Evolutionary conservation across 306 rosid species (phyloP), one percentile per base, ranked within the genome.

Genomic region (Rosa multiflora): DNA sequence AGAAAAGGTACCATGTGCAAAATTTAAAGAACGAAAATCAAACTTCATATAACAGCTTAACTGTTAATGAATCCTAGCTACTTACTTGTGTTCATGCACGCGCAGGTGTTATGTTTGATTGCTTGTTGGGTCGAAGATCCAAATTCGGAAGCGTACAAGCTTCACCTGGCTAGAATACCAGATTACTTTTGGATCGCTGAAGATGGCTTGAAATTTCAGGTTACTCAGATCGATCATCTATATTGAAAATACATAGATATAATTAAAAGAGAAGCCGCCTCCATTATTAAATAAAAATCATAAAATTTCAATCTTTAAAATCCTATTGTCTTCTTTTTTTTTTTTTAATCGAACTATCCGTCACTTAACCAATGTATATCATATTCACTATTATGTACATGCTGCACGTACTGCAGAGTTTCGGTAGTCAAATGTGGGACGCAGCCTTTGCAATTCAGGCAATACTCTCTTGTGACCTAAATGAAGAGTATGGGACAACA

Each of bases 131-230:
- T 83, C 64, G 93, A 89, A 75, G 91, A 89, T 59, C 90, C 94
- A 5, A 69, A 86, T 69, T 88, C 92, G 20, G 91, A 93, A 74
- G 94, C 91, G 21, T 89, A 72, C 86, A 88, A 89, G 82, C 88
- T 82, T 88, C 97, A 93, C 75, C 81, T 90, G 49, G 90, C 89
- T 9, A 78, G 96, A 79, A 85, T 93, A 68, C 90, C 76, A 2
- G 94, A 93, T 73, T 88, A 85, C 70, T 85, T 86, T 44, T 93
- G 97, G 97, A 40, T 93, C 10, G 91, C 96, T 35, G 96, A 92
- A 87, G 97, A 92, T 43, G 97, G 97, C 84, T 80, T 91, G 79
- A 92, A 89, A 85, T 80, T 87, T 67, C 94, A 89, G 85, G 94
- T 90, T 12, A 48, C 11, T 4, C 59, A 47, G 55, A 51, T 13